A percentile compares a stretch with the other conserved stretches of the same genome.
Evolutionary conservation across 1,139 yeast genomes (phyloP).

Genomic region (Ashbya aceris): DNA sequence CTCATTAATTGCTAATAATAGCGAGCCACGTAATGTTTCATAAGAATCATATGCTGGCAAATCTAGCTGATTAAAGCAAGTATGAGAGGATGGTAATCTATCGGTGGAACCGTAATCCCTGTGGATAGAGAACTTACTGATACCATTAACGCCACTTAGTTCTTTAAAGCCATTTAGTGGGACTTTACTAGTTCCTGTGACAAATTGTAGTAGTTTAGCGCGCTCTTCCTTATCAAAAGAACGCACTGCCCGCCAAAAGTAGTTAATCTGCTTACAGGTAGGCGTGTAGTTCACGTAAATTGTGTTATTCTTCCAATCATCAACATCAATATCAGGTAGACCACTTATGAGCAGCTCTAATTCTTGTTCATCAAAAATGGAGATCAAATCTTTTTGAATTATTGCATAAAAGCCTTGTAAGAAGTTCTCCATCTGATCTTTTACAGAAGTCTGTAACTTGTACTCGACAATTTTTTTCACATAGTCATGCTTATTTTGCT

Average conservation of each 20-base stretch:
- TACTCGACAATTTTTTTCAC: conserved; percentile 82
- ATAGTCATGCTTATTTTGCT: conserved; percentile 83
- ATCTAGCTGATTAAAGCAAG: conserved; percentile 92
- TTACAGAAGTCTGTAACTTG: conserved; percentile 71
- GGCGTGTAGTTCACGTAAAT: conserved; percentile 76
- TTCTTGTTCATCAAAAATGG: conserved; percentile 93
- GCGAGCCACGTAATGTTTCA: conserved; percentile 71
- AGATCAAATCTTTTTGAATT: conserved; percentile 75
- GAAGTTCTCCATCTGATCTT: conserved; percentile 82
- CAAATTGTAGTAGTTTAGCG: conserved; percentile 88
- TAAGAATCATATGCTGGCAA: conserved; percentile 88
- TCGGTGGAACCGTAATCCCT: conserved; percentile 81
- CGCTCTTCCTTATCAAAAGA: conserved; percentile 91
- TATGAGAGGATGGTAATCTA: conserved; percentile 89
- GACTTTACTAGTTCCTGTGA: conserved; percentile 95
- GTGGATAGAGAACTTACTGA: conserved; percentile 81
- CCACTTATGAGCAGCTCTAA: conserved; percentile 88
- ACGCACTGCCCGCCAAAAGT: conserved; percentile 98
- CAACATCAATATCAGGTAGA: conserved; percentile 89
- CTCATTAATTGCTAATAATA: conserved; percentile 81
- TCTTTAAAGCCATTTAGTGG: conserved; percentile 92
- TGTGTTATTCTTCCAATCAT: conserved; percentile 89
- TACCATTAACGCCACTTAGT: conserved; percentile 80
- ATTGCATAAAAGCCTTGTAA: conserved; percentile 84
- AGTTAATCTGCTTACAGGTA: conserved; percentile 79